Evolutionary conservation across 495 filamentous ascomycete species (phyloP).

Genomic region (Podospora didyma): DNA sequence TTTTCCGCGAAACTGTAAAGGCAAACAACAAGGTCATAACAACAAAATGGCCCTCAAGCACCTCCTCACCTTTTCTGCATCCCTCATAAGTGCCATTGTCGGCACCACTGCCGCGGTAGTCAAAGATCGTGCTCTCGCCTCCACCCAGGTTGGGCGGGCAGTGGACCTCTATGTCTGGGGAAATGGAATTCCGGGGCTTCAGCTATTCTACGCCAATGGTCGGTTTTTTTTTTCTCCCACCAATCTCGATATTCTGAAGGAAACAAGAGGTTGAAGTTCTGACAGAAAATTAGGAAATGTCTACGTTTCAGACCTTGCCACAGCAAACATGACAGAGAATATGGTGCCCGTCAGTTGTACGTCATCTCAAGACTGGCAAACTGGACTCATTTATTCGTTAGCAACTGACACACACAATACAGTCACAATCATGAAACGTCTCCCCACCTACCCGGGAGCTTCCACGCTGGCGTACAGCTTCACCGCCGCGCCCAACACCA

Average conservation of each 20-base stretch:
- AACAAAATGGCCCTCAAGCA: not conserved
- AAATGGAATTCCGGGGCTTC: conserved; percentile 2
- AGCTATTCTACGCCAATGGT: conserved; percentile 4
- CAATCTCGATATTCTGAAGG: not conserved
- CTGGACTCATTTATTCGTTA: no score
- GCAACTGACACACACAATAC: no score
- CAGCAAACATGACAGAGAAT: not conserved
- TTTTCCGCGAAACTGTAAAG: no score
- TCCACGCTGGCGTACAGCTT: not conserved
- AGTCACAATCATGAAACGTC: not conserved
- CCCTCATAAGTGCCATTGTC: not conserved
- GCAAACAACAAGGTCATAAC: no score
- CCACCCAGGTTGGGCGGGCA: not conserved
- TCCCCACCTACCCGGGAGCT: not conserved
- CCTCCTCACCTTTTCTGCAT: not conserved
- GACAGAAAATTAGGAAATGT: not conserved
- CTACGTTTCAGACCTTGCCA: not conserved
- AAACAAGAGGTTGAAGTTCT: no score
- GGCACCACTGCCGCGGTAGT: not conserved
- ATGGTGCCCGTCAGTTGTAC: conserved; percentile 1
- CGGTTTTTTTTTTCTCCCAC: not conserved
- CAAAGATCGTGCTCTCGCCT: not conserved
- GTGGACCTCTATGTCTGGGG: conserved; percentile 6
- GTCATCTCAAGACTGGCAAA: no score
- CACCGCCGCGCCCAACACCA: not conserved